Conservation (phyloP, 1,284 basidiomycete species). For the Ceratobasidium sp. region DNA sequence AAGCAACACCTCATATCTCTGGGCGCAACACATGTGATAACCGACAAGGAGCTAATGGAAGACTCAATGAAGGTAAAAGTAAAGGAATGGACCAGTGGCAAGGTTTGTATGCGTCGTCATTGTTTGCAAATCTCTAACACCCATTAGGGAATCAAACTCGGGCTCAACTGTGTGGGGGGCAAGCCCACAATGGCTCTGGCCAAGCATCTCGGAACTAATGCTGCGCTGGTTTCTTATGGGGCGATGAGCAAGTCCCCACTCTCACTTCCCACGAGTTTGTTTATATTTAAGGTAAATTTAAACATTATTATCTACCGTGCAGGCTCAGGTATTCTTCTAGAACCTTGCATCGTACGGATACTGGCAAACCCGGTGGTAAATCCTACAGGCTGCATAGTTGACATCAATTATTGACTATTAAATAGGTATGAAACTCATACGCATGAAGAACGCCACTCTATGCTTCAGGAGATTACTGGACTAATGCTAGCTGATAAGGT, state of each 20-base stretch:
- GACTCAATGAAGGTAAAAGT: conserved; percentile 59
- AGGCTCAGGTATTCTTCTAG: conserved; percentile 15
- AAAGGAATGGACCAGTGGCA: conserved; percentile 65
- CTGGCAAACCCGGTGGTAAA: conserved; percentile 74
- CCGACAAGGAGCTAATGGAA: conserved; percentile 72
- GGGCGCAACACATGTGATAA: conserved; percentile 75
- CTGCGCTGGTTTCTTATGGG: conserved; percentile 83
- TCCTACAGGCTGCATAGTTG: background rate
- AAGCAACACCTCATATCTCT: conserved; percentile 60
- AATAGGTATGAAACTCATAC: conserved; percentile 51
- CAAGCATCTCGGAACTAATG: conserved; percentile 64
- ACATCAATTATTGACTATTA: background rate
- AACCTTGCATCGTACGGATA: conserved; percentile 74
- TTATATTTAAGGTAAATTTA: conserved; percentile 69
- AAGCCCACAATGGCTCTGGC: conserved; percentile 70
- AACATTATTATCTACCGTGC: background rate
- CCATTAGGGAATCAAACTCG: conserved; percentile 61
- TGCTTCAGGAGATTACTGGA: conserved; percentile 51
- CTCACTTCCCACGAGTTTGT: conserved; percentile 74
- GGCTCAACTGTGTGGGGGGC: conserved; percentile 82
- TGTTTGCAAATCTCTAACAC: background rate
- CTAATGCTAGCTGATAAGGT: conserved; percentile 61
- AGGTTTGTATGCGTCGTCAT: conserved; percentile 50
- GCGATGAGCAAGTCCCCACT: conserved; percentile 87
- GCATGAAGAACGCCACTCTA: conserved; percentile 42